phyloP scores from a whole-genome alignment of 2,329 filamentous ascomycete genomes.

The Cercospora sp. region DNA sequence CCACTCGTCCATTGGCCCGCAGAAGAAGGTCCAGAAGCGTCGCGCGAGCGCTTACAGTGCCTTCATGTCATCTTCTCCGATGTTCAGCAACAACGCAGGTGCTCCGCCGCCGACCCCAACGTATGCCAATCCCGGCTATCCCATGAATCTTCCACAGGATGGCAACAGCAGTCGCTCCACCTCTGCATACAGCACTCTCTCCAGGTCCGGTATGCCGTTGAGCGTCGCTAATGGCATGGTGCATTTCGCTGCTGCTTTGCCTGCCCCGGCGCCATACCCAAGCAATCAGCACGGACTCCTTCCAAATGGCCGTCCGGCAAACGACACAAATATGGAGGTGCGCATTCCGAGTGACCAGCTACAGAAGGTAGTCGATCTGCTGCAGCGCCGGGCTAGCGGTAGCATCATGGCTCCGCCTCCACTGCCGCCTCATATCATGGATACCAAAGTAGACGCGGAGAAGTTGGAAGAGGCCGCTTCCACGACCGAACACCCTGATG shows the following conservation, averaged over 20 bases:
- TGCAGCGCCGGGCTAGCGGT: neutral
- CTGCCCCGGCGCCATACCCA: neutral
- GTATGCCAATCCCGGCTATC: constrained; percentile 1
- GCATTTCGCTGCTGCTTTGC: neutral
- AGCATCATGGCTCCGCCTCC: constrained; percentile 33
- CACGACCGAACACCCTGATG: neutral
- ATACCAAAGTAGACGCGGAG: constrained; percentile 9
- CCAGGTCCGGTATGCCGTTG: constrained; percentile 19
- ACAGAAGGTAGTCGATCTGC: constrained; percentile 23
- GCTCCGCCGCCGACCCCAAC: constrained; percentile 27
- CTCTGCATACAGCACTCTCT: constrained; percentile 28
- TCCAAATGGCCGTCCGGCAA: neutral
- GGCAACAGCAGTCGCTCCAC: constrained; percentile 26
- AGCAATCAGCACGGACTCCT: neutral
- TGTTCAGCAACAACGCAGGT: constrained; percentile 14
- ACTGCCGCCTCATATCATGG: constrained; percentile 24
- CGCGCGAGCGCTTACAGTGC: constrained; percentile 4
- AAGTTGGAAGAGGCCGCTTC: neutral
- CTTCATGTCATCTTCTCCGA: constrained; percentile 10
- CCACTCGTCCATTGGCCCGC: neutral
- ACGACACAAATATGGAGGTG: constrained; percentile 7
- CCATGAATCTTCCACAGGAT: neutral
- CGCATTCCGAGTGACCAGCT: constrained; percentile 37
- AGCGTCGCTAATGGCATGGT: constrained; percentile 6
- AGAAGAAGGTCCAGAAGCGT: neutral